Conservation (phyloP, 2,329 filamentous ascomycete species). For the Knufia fluminis region DNA sequence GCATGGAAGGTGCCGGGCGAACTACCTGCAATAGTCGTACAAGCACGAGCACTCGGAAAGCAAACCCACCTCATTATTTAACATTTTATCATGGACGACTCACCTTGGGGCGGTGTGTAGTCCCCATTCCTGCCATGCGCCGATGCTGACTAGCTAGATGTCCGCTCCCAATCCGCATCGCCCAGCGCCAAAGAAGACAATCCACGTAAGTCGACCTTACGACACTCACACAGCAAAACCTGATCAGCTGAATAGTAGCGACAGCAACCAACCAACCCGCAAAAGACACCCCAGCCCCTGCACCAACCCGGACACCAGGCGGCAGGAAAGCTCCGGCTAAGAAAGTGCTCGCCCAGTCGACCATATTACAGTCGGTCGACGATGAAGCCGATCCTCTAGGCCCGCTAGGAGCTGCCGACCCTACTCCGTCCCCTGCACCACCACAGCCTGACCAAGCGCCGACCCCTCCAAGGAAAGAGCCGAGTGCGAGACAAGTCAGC, state of each 20-base stretch:
- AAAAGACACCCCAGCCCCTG: too few species aligned
- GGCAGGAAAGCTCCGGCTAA: conserved; percentile 44
- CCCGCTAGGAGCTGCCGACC: conserved; percentile 40
- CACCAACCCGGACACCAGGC: conserved; percentile 39
- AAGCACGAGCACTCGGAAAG: neutral
- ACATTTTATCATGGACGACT: conserved; percentile 28
- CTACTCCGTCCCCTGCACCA: conserved; percentile 19
- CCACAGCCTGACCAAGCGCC: conserved; percentile 43
- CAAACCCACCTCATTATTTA: neutral
- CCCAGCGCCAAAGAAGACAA: conserved; percentile 25
- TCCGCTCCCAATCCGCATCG: conserved; percentile 22
- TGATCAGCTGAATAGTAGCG: conserved; percentile 14
- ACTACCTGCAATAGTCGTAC: neutral
- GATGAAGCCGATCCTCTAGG: conserved; percentile 54
- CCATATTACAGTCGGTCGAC: conserved; percentile 54
- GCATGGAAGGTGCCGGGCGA: neutral
- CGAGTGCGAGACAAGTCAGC: conserved; percentile 24
- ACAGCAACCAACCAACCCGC: conserved; percentile 21
- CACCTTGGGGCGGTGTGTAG: conserved; percentile 41
- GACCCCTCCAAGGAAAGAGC: conserved; percentile 52
- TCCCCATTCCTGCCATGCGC: conserved; percentile 23
- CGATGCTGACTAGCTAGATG: conserved; percentile 12
- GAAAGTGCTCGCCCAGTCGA: conserved; percentile 52
- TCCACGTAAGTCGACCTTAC: conserved; percentile 10
- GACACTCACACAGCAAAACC: conserved; percentile 8